Evolutionary conservation across 129 eudicot species (phyloP).

Genomic region (Smallanthus sonchifolius): DNA sequence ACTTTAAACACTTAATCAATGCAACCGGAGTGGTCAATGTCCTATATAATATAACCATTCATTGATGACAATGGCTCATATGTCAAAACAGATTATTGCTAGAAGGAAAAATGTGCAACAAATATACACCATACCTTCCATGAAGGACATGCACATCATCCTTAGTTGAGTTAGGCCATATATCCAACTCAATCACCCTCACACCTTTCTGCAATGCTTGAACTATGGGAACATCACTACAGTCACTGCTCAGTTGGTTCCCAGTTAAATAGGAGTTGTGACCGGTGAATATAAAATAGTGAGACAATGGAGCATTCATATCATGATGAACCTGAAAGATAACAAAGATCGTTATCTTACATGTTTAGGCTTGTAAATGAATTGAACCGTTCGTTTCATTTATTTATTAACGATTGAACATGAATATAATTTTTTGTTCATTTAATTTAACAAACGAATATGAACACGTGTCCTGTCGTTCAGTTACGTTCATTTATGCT

Average conservation of each 20-base stretch:
- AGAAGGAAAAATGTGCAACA: not conserved
- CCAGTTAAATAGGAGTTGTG: conserved; percentile 96
- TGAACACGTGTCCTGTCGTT: too few relatives aligned
- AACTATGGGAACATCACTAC: conserved; percentile 87
- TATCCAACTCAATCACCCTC: conserved; percentile 89
- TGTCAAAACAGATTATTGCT: not conserved
- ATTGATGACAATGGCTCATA: not conserved
- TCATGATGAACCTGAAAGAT: conserved; percentile 77
- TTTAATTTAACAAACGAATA: too few relatives aligned
- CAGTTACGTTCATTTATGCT: too few relatives aligned
- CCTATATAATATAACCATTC: conserved; percentile 39
- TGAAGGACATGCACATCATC: conserved; percentile 84
- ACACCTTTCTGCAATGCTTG: conserved; percentile 70
- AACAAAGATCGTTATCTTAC: not conserved
- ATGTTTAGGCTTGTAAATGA: too few relatives aligned
- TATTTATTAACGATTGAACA: too few relatives aligned
- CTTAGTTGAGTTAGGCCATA: conserved; percentile 85
- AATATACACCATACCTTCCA: conserved; percentile 61
- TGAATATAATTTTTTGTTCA: too few relatives aligned
- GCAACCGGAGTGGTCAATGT: conserved; percentile 89
- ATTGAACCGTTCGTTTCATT: too few relatives aligned
- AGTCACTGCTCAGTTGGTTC: conserved; percentile 90
- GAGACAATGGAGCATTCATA: conserved; percentile 85
- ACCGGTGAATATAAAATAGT: conserved; percentile 88
- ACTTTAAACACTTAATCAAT: conserved; percentile 68